Percentiles rank a stretch among this genome's conserved stretches.
phyloP scores from a whole-genome alignment of 305 asterid genomes.

The Fraxinus paxiana region DNA sequence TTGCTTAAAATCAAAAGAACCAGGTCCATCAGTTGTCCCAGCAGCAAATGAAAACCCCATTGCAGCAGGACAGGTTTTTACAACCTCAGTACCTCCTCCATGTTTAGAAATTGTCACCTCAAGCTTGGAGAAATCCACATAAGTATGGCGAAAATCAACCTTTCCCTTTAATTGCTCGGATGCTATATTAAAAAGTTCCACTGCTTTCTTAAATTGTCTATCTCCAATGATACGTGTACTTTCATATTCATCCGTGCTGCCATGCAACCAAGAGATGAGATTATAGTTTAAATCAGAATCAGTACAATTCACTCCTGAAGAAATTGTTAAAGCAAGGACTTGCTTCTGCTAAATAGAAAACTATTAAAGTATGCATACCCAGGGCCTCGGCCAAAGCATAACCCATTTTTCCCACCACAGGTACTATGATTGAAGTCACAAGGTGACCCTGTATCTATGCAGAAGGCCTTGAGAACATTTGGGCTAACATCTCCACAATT shows the following conservation, averaged over 20 bases:
- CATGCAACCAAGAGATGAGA: slow-evolving; percentile 23
- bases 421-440: slow-evolving; percentile 97
- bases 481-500: slow-evolving; percentile 98
- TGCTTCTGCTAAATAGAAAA: background rate
- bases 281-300: slow-evolving; percentile 16
- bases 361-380: slow-evolving; percentile 48
- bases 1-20: slow-evolving; percentile 96
- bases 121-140: slow-evolving; percentile 70
- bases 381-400: slow-evolving; percentile 95
- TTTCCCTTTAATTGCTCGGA: slow-evolving; percentile 69
- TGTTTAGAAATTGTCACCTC: slow-evolving; percentile 59
- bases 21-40: slow-evolving; percentile 99
- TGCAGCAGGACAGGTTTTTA: slow-evolving; percentile 92
- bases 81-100: slow-evolving; percentile 50
- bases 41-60: slow-evolving; percentile 99
- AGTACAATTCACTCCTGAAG: background rate
- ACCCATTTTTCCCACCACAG: slow-evolving; percentile 87
- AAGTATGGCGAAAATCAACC: slow-evolving; percentile 76
- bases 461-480: slow-evolving; percentile 91
- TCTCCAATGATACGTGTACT: slow-evolving; percentile 93
- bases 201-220: slow-evolving; percentile 79
- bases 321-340: background rate
- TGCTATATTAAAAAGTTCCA: slow-evolving; percentile 65
- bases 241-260: slow-evolving; percentile 90
- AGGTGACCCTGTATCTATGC: slow-evolving; percentile 82